Percentiles rank a stretch among this genome's conserved stretches.
Evolutionary conservation across 768 basidiomycete species (phyloP).

Genomic region (Suillus lakei): DNA sequence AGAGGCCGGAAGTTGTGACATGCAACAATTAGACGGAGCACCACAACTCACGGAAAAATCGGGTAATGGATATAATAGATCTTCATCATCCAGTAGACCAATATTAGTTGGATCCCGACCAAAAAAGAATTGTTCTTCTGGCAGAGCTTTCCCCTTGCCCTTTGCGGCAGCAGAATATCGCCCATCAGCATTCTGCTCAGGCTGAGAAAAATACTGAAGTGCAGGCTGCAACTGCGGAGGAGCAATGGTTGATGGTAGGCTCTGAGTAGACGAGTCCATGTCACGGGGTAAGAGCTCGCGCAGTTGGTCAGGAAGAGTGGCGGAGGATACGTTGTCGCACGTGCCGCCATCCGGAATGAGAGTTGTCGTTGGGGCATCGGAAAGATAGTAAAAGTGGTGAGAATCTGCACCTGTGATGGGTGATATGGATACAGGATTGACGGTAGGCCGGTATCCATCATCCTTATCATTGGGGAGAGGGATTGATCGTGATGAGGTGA

Average conservation of each 20-base stretch:
- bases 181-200: background rate
- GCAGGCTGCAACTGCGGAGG: conserved; percentile 22
- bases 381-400: conserved; percentile 3
- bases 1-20: background rate
- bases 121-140: background rate
- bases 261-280: background rate
- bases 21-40: background rate
- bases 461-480: background rate
- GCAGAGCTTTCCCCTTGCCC: conserved; percentile 18
- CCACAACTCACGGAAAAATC: background rate
- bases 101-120: background rate
- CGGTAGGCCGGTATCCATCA: background rate
- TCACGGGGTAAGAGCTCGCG: conserved; percentile 1
- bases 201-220: background rate
- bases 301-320: conserved; percentile 17
- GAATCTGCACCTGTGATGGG: background rate
- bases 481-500: background rate
- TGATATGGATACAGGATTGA: background rate
- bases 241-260: conserved; percentile 20
- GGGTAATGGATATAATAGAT: background rate
- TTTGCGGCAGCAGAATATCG: conserved; percentile 18
- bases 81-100: background rate
- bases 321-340: conserved; percentile 18
- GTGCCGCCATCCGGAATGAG: conserved; percentile 3
- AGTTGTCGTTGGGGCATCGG: conserved; percentile 8